Evolutionary conservation across 805 yeast species (phyloP).

Genomic region (Saturnispora kantuleensis): DNA sequence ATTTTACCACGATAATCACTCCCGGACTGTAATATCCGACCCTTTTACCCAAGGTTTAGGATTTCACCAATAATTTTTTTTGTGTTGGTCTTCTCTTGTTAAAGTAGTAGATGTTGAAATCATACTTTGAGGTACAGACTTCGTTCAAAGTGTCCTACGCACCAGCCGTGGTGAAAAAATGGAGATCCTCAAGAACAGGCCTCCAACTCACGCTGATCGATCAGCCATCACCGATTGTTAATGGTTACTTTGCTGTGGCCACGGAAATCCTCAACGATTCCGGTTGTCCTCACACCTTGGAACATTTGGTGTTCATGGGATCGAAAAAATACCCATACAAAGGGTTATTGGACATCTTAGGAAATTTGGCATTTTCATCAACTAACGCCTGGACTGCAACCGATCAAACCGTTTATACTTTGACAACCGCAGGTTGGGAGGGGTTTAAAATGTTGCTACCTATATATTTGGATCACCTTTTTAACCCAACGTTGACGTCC

Average conservation of each 20-base stretch:
- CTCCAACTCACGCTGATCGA: conserved; percentile 67
- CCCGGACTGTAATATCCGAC: too few species aligned
- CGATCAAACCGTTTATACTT: conserved; percentile 89
- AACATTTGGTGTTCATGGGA: conserved; percentile 93
- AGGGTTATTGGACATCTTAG: conserved; percentile 80
- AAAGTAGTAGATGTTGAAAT: conserved; percentile 14
- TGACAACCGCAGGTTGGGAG: conserved; percentile 92
- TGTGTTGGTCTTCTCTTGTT: background rate
- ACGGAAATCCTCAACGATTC: conserved; percentile 82
- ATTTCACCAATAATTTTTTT: background rate
- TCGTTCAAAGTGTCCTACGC: conserved; percentile 65
- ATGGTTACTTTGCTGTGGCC: conserved; percentile 93
- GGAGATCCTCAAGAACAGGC: conserved; percentile 74
- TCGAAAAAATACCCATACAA: conserved; percentile 82
- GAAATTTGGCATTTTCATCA: conserved; percentile 70
- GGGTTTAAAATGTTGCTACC: conserved; percentile 82
- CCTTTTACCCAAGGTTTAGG: background rate
- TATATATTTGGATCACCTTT: conserved; percentile 77
- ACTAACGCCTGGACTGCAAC: conserved; percentile 98
- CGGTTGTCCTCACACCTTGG: conserved; percentile 93
- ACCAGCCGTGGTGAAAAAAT: conserved; percentile 60
- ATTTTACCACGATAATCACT: too few species aligned
- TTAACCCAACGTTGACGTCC: conserved; percentile 79
- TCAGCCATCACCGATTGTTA: conserved; percentile 78
- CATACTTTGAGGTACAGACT: conserved; percentile 33